A percentile compares a stretch with the other conserved stretches of the same genome.
These are phyloP conservation scores for Orobanche coerulescens DNA, from an alignment of 257 asterid species.

Conservation along the genomic window DNA sequence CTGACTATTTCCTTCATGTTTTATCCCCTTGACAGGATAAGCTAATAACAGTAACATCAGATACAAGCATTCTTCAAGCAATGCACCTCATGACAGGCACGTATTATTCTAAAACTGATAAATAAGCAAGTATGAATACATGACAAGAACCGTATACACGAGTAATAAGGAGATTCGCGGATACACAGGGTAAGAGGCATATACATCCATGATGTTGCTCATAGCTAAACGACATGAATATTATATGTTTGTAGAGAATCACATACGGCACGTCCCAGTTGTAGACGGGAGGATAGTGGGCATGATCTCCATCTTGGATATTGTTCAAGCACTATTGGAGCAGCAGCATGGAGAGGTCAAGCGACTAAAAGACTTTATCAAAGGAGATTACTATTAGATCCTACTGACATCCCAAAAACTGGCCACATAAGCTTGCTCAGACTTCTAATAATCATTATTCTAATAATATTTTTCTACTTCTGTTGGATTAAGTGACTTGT, in stretches of 20 bases:
- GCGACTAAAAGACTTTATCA: conserved; percentile 49
- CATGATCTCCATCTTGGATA: conserved; percentile 62
- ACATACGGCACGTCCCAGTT: conserved; percentile 68
- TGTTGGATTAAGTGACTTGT: neutral
- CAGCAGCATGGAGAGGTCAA: conserved; percentile 65
- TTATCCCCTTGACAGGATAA: conserved; percentile 32
- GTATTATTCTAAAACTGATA: neutral
- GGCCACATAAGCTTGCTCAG: neutral
- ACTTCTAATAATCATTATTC: neutral
- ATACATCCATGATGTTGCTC: neutral
- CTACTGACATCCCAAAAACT: neutral
- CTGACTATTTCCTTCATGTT: conserved; percentile 2
- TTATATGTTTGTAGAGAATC: conserved; percentile 45
- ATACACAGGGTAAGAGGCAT: neutral
- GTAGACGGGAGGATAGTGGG: conserved; percentile 75
- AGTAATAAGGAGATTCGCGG: neutral
- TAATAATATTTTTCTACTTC: neutral
- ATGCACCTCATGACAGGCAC: conserved; percentile 82
- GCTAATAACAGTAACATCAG: conserved; percentile 57
- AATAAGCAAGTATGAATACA: neutral
- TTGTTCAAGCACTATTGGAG: conserved; percentile 61
- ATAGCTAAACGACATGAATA: neutral
- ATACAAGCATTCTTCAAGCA: conserved; percentile 67
- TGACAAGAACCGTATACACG: neutral
- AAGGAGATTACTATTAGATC: conserved; percentile 52